Evolutionary conservation across 2,329 filamentous ascomycete genomes (phyloP).

Genomic region (Botrytis byssoidea): DNA sequence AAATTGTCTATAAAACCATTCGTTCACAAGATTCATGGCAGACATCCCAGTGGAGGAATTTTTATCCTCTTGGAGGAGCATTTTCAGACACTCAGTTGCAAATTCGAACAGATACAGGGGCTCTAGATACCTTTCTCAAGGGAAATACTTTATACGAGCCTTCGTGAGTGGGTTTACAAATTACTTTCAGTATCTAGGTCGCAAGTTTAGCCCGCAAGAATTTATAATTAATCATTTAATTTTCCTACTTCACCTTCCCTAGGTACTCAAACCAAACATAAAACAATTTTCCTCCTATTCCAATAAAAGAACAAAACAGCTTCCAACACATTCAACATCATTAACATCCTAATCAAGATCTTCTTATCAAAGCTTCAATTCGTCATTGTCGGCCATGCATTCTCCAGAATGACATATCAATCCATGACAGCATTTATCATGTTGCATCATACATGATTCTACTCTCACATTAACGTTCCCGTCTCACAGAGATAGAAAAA

Average conservation of each 20-base stretch:
- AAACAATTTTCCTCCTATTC: not conserved
- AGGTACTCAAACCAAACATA: not conserved
- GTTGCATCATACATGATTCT: conserved; percentile 6
- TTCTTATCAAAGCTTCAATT: not conserved
- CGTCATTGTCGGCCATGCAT: not conserved
- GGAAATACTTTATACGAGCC: not conserved
- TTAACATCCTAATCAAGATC: not conserved
- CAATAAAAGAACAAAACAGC: not conserved
- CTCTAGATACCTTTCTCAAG: not conserved
- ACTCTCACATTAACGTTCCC: not conserved
- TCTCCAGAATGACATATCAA: conserved; percentile 7
- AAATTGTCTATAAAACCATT: not conserved
- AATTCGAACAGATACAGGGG: not conserved
- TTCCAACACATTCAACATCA: not conserved
- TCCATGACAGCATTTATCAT: conserved; percentile 6
- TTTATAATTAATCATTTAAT: not conserved
- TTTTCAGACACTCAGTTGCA: not conserved
- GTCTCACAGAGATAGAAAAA: not conserved
- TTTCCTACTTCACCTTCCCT: not conserved
- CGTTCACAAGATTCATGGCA: too few species aligned
- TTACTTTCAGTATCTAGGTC: not conserved
- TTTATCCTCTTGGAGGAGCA: not conserved
- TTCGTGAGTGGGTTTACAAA: too few species aligned
- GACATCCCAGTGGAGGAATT: not conserved
- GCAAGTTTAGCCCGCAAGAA: not conserved